phyloP scores from a whole-genome alignment of 1,284 basidiomycete genomes.

The Boletus hoseneyae region DNA sequence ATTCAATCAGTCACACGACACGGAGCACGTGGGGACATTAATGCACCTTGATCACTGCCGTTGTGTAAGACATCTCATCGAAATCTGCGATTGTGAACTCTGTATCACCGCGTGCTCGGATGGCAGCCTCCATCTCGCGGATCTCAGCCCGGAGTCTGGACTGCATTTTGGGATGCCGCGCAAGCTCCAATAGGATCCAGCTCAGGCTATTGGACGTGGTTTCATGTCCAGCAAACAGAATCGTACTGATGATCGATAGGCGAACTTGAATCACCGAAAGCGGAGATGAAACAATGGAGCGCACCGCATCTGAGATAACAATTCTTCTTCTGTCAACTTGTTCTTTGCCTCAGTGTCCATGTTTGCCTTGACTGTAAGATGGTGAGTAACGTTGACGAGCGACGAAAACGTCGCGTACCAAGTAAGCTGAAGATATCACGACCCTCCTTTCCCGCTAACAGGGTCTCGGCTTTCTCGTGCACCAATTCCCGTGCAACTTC shows the following conservation, averaged over 20 bases:
- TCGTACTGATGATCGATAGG: slow-evolving; percentile 26
- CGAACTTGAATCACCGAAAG: neutral
- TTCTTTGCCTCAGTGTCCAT: slow-evolving; percentile 41
- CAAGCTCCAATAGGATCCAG: slow-evolving; percentile 44
- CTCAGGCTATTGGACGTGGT: slow-evolving; percentile 45
- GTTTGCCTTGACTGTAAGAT: slow-evolving; percentile 49
- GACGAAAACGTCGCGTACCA: slow-evolving; percentile 24
- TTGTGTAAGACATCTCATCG: slow-evolving; percentile 49
- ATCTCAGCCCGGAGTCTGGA: slow-evolving; percentile 42
- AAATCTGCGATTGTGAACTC: slow-evolving; percentile 45
- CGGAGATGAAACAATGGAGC: neutral
- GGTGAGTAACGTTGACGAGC: too few species aligned
- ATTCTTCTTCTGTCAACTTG: slow-evolving; percentile 47
- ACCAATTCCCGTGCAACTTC: slow-evolving; percentile 40
- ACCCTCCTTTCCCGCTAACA: slow-evolving; percentile 28
- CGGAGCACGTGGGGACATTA: neutral
- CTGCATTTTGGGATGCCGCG: slow-evolving; percentile 38
- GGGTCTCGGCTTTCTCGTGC: slow-evolving; percentile 38
- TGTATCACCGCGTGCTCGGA: slow-evolving; percentile 38
- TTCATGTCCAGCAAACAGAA: slow-evolving; percentile 50
- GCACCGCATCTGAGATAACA: slow-evolving; percentile 52
- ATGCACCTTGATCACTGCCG: slow-evolving; percentile 53
- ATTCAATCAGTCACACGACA: neutral
- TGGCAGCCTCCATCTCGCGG: slow-evolving; percentile 29
- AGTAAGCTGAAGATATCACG: slow-evolving; percentile 44